Percentiles rank a stretch among this genome's conserved stretches.
These are phyloP conservation scores for Arthrinium phaeospermum DNA, from an alignment of 2,329 filamentous ascomycete genomes.

Conservation along the genomic window DNA sequence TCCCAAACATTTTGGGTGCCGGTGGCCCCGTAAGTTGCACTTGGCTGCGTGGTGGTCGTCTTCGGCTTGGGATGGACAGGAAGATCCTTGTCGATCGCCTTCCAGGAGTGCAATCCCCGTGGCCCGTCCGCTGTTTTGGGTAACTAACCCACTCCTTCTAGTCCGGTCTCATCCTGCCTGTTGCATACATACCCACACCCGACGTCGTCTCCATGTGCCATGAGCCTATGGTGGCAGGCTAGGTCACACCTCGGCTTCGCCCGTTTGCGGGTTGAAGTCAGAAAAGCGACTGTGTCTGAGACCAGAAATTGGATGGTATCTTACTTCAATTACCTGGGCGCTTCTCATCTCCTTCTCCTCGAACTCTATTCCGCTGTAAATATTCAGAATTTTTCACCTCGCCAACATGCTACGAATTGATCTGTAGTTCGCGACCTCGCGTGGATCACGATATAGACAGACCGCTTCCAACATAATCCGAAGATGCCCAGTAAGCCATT, in stretches of 20 bases:
- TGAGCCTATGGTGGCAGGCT: constrained; percentile 12
- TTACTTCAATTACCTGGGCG: neutral
- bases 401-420: constrained; percentile 1
- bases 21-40: neutral
- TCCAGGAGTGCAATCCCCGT: neutral
- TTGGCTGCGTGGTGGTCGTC: constrained; percentile 1
- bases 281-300: constrained; percentile 5
- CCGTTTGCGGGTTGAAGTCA: constrained; percentile 7
- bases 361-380: neutral
- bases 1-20: neutral
- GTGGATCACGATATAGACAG: neutral
- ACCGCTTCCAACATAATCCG: neutral
- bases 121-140: constrained; percentile 6
- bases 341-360: neutral
- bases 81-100: constrained; percentile 13
- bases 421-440: constrained; percentile 2
- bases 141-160: constrained; percentile 7
- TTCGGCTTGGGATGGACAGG: neutral
- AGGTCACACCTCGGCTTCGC: constrained; percentile 11
- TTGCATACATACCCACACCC: constrained; percentile 2
- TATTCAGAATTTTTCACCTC: neutral
- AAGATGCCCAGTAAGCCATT: constrained; percentile 30
- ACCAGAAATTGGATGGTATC: neutral
- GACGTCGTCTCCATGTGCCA: constrained; percentile 11
- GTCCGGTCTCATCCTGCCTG: constrained; percentile 4